These are phyloP conservation scores for Hortiboletus rubellus DNA, from an alignment of 1,284 basidiomycete genomes.

Conservation along the genomic window DNA sequence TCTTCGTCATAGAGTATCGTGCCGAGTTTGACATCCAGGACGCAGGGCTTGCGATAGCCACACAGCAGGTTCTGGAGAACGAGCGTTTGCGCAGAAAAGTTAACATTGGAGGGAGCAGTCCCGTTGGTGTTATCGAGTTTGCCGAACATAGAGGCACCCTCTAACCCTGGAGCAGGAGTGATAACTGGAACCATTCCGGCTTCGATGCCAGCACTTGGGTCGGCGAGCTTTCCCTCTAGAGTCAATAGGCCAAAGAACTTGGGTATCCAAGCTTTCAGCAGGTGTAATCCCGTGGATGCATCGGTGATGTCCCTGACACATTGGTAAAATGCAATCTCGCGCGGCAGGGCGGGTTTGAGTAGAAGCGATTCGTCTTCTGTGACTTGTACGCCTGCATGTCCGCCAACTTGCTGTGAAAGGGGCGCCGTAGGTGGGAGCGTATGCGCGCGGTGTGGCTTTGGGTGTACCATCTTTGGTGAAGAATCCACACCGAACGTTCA, in stretches of 20 bases:
- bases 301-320: constrained; percentile 43
- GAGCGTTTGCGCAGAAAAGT: constrained; percentile 55
- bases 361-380: constrained; percentile 78
- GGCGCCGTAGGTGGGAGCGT: constrained; percentile 27
- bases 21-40: constrained; percentile 92
- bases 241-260: constrained; percentile 75
- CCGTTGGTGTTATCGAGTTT: background rate
- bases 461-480: constrained; percentile 1
- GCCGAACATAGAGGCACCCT: background rate
- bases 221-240: constrained; percentile 60
- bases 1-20: constrained; percentile 76
- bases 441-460: constrained; percentile 8
- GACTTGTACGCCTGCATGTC: constrained; percentile 77
- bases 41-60: constrained; percentile 76
- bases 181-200: constrained; percentile 34
- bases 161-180: background rate
- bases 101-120: background rate
- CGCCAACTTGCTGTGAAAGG: constrained; percentile 74
- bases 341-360: constrained; percentile 77
- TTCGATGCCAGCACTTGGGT: background rate
- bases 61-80: constrained; percentile 85
- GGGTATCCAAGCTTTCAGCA: constrained; percentile 61
- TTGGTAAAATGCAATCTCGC: constrained; percentile 84
- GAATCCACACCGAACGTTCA: background rate
- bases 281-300: constrained; percentile 9